Evolutionary conservation across 768 basidiomycete genomes (phyloP), one percentile per base, ranked within the genome.

Genomic region (Porphyrellus cyaneotinctus): DNA sequence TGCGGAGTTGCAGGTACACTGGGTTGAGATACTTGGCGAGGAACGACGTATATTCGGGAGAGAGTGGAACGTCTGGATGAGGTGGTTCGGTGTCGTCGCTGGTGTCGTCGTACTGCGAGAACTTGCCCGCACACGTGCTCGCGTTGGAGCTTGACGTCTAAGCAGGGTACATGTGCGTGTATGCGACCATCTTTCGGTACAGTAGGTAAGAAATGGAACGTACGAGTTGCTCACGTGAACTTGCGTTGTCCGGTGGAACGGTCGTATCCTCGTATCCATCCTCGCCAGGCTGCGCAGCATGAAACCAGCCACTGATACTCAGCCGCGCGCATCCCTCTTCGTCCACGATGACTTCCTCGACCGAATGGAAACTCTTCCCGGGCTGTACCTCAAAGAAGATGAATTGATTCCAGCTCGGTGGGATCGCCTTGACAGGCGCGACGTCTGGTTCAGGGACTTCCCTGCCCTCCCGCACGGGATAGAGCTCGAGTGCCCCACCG

Each of bases 261-360:
- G 69, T 63, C 15, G 63, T 64, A 13, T 71, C 54, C 39, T 85
- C 83, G 0, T 91, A 92, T 0, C 91, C 94, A 35, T 93, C 88
- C 67, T 98, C 95, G 12, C 90, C 92, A 57, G 88, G 84, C 63
- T 95, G 84, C 0, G 92, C 87, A 22, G 86, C 84, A 66, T 98
- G 95, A 74, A 97, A 98, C 95, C 95, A 98, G 8, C 95, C 95
- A 60, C 89, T 93, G 61, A 97, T 89, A 58, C 89, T 92, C 61
- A 97, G 70, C 32, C 95, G 75, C 60, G 87, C 79, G 39, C 83
- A 72, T 0, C 85, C 87, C 39, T 88, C 87, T 56, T 83, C 73
- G 20, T 71, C 82, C 0, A 91, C 86, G n/a, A 95, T 83, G 30
- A 97, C 95, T 67, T 98, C 95, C 64, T 97, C 90, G 6, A 98